Base-by-base conservation (phyloP, 1,139 yeast genomes). In the Oligophagozyma castellii region DNA sequence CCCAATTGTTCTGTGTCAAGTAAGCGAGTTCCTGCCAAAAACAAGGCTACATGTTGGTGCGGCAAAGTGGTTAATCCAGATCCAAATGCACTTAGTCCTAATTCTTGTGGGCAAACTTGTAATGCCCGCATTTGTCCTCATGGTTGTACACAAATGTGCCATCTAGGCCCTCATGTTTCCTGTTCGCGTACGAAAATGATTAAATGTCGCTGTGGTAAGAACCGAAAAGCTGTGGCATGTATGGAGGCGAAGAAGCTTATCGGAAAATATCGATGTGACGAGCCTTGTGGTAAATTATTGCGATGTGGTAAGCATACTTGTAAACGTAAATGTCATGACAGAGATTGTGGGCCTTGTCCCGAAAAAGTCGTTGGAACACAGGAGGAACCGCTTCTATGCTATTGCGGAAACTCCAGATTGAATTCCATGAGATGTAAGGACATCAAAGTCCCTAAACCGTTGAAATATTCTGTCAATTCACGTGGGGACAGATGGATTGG, bases 51-150 rank as follows among this genome's bases (percentile, higher is more conserved):
- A 1, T 84, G 96, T 49, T 84, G 96, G 96, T 84, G 95, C 60
- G 86, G 89, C 2, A 76, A 79, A 44, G 68, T 67, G 3, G 58
- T 68, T 12, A 70, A 79, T 39, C 95, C 95, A 0, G 59, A 55
- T 12, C 56, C 63, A 4, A 73, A 76, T 42, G 59, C 65, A 10
- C 55, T 74, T 32, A 58, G 69, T 35, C 95, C 95, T 0, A 92
- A 84, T 43, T 75, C 92, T 33, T 86, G 96, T 61, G 95, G 95
- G 4, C 84, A 78, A 51, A 64, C 83, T 1, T 84, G 95, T 56
- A 57, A 56, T 13, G 59, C 66, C 5, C 36, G 37, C 6, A 43
- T 33, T 5, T 81, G 94, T 52, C 66, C 74, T 1, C 96, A 84
- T 49, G 67, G 72, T 4, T 84, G 96, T 48, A 57, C 80, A 3